Base-by-base conservation (phyloP, 2,329 filamentous ascomycete species). In the Cladosporium colombiae region DNA sequence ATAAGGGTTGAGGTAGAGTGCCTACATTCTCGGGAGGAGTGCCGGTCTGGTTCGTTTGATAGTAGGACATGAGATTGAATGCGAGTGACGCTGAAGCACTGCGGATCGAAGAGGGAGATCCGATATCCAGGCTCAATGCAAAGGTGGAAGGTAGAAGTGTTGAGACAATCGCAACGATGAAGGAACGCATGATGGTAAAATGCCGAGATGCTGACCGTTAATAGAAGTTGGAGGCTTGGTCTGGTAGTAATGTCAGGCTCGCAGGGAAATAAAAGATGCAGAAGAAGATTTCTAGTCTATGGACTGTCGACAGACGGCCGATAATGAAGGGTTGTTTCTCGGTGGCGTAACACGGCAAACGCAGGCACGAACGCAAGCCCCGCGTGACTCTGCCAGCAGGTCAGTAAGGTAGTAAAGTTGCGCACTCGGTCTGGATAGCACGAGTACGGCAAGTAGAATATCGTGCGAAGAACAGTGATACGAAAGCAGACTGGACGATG, bases 1-100 rank as follows among this genome's bases (percentile, higher is more conserved):
- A 83, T 21, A 79, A 75, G 2, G 81, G 81, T 35, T 74, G 72
- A 5, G 80, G 77, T 50, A 80, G 77, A 52, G 78, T 78, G 16
- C 81, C 81, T 18, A 78, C 66, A 1, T 70, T 68, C 13, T 68
- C 70, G 8, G 70, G 52, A n/a, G 72, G 68, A 16, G 73, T 77
- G 52, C 67, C 67, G 18, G 73, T 71, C 27, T 69, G 67, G 60
- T 78, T 78, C 70, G 75, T 76, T 23, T 72, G 64, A 65, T 79
- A 79, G 62, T 69, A 76, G 7, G 69, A 71, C 65, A 79, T 74
- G 14, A 79, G 66, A 21, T 70, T 72, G 60, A 73, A 74, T 14
- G 75, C 77, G 23, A 77, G 66, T 1, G 70, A 72, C 8, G 70
- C 66, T 21, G 77, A 72, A 25, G 76, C 74, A 59, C 66, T 69